Evolutionary conservation across 768 basidiomycete species (phyloP).

Genomic region (Leccinum uliginosum): DNA sequence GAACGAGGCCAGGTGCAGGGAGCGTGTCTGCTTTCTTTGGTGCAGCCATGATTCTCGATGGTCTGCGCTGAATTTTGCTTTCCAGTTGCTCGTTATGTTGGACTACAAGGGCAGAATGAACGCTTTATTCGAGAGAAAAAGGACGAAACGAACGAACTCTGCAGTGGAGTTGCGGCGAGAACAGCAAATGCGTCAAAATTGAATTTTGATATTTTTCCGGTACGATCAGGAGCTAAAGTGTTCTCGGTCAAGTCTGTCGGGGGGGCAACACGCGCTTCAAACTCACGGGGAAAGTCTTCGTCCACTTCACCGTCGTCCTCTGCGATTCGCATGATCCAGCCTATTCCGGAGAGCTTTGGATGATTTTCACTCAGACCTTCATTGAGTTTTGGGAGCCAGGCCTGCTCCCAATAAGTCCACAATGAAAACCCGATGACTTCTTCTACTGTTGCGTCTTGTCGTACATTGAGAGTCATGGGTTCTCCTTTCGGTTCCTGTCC

Average conservation of each 20-base stretch:
- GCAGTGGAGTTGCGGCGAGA: slow-evolving; percentile 65
- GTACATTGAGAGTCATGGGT: slow-evolving; percentile 68
- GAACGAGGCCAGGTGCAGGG: slow-evolving; percentile 33
- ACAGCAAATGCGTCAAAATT: slow-evolving; percentile 88
- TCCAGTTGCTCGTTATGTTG: slow-evolving; percentile 80
- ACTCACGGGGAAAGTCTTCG: slow-evolving; percentile 95
- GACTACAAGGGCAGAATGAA: slow-evolving; percentile 32
- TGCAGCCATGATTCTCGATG: slow-evolving; percentile 58
- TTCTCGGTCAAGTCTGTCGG: background rate
- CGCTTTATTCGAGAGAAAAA: background rate
- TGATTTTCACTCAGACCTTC: slow-evolving; percentile 62
- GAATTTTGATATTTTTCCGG: slow-evolving; percentile 82
- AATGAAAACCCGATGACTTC: slow-evolving; percentile 93
- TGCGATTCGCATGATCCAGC: slow-evolving; percentile 91
- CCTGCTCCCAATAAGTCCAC: slow-evolving; percentile 92
- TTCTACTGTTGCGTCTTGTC: slow-evolving; percentile 88
- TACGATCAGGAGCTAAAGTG: slow-evolving; percentile 82
- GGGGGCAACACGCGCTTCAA: background rate
- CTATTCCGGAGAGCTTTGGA: slow-evolving; percentile 68
- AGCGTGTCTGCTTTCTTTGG: slow-evolving; percentile 56
- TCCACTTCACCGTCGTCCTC: slow-evolving; percentile 98
- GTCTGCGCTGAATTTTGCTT: slow-evolving; percentile 75
- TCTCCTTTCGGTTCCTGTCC: slow-evolving; percentile 57
- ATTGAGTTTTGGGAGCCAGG: slow-evolving; percentile 72
- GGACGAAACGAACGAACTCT: slow-evolving; percentile 45